Evolutionary conservation across 2,329 filamentous ascomycete species (phyloP), one percentile per base, ranked within the genome.

Genomic region (Epichloe baconii): DNA sequence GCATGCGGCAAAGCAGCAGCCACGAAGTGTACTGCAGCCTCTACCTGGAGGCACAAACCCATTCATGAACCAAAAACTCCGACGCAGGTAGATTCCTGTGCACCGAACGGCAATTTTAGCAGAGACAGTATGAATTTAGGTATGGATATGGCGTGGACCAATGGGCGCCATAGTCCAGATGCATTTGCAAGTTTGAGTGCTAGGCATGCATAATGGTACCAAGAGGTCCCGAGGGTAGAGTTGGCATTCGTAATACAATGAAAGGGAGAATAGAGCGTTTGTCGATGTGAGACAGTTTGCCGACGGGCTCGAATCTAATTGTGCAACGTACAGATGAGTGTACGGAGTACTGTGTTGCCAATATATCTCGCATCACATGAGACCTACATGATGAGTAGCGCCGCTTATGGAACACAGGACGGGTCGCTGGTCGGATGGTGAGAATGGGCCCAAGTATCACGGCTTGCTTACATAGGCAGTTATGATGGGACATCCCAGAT

Each of bases 131-230:
- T 87, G 64, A 79, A 73, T 51, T 74, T 81, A 57, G 77, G 85
- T 41, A 73, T 80, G 64, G 79, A 79, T 51, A 77, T 82, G 71
- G 75, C 78, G 44, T 82, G 78, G 78, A 74, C 73, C 59, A 83
- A 82, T 58, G 86, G 86, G 10, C 72, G 86, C 42, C 85, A 89
- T 61, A 88, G 85, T 59, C 86, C 86, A 3, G 86, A 90, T 66
- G 86, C 86, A 14, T 90, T 89, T 73, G 80, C 85, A 2, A 86
- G 83, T 48, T 70, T 90, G 56, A 88, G 84, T 60, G 80, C 84
- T 49, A 71, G 77, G 57, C 75, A 77, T 60, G 68, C 64, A 61
- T 74, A 58, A 68, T 61, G 51, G 15, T 5, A 43, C 19, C 7
- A 37, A 14, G 1, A n/a, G 14, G 5, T 10, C 26, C 26, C 3